Conservation (phyloP, 2,329 filamentous ascomycete genomes). For the Shiraia sp. region DNA sequence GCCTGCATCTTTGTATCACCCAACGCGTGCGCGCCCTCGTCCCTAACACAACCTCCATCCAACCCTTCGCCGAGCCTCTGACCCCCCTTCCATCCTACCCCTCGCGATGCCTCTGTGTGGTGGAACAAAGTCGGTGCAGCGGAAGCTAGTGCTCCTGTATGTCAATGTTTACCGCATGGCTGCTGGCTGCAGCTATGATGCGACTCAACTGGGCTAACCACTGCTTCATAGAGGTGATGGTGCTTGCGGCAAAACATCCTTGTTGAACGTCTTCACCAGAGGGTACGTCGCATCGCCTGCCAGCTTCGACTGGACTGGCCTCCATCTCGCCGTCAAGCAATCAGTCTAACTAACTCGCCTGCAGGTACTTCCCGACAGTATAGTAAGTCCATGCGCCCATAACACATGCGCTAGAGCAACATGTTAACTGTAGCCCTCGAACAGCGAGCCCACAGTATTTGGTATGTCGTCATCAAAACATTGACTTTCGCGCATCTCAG, state of each 20-base stretch:
- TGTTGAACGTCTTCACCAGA: constrained; percentile 98
- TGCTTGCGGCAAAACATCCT: constrained; percentile 94
- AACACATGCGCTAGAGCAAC: constrained; percentile 4
- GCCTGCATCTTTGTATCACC: constrained; percentile 19
- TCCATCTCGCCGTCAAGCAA: not conserved
- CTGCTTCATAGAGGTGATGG: constrained; percentile 74
- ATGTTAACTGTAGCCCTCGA: constrained; percentile 19
- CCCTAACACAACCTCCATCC: constrained; percentile 26
- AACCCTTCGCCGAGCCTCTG: constrained; percentile 23
- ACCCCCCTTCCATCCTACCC: constrained; percentile 12
- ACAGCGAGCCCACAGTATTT: constrained; percentile 89
- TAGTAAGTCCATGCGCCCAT: constrained; percentile 62
- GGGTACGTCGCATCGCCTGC: constrained; percentile 64
- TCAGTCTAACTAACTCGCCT: constrained; percentile 16
- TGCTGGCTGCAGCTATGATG: constrained; percentile 16
- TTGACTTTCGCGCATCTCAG: not conserved
- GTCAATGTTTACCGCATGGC: constrained; percentile 40
- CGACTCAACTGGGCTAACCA: constrained; percentile 28
- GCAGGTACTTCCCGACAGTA: constrained; percentile 92
- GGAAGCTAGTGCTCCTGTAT: constrained; percentile 93
- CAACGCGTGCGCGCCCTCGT: constrained; percentile 28
- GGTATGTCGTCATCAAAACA: constrained; percentile 46
- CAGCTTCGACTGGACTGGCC: constrained; percentile 13
- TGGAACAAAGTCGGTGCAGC: constrained; percentile 76
- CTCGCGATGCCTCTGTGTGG: constrained; percentile 53